These are phyloP conservation scores for Trebouxia sp. DNA, from an alignment of 139 green algal genomes.

Conservation along the genomic window DNA sequence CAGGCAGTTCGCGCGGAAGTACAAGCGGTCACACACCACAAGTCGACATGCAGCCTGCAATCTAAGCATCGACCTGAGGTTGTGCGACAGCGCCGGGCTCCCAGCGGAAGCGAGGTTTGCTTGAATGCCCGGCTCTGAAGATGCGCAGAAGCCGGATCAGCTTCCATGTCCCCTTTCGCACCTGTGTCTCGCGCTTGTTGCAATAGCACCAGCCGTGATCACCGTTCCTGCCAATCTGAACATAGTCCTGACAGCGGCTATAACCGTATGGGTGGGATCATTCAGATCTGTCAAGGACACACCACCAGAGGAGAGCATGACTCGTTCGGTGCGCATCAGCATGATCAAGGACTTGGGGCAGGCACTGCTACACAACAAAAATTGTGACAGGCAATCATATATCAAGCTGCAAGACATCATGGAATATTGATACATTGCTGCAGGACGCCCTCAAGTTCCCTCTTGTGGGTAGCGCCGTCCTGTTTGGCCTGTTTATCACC, in stretches of 20 bases:
- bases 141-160: not conserved
- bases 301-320: conserved; percentile 80
- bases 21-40: too few relatives aligned
- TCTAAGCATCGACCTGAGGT: too few relatives aligned
- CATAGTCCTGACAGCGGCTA: conserved; percentile 79
- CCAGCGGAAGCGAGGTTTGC: not conserved
- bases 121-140: not conserved
- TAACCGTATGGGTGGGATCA: conserved; percentile 84
- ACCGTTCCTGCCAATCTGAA: conserved; percentile 65
- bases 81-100: not conserved
- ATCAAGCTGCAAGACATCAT: not conserved
- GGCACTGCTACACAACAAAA: not conserved
- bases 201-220: conserved; percentile 15
- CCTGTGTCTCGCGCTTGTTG: not conserved
- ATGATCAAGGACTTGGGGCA: not conserved
- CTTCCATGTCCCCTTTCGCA: conserved; percentile 7
- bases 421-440: not conserved
- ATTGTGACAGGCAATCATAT: not conserved
- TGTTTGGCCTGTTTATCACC: conserved; percentile 91
- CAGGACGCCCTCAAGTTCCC: conserved; percentile 96
- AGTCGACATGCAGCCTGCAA: too few relatives aligned
- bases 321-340: conserved; percentile 51
- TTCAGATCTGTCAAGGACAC: conserved; percentile 79
- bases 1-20: too few relatives aligned
- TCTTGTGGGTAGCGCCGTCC: conserved; percentile 89